Base-by-base conservation (phyloP, 1,284 basidiomycete genomes). In the Phylloboletellus chloephorus region DNA sequence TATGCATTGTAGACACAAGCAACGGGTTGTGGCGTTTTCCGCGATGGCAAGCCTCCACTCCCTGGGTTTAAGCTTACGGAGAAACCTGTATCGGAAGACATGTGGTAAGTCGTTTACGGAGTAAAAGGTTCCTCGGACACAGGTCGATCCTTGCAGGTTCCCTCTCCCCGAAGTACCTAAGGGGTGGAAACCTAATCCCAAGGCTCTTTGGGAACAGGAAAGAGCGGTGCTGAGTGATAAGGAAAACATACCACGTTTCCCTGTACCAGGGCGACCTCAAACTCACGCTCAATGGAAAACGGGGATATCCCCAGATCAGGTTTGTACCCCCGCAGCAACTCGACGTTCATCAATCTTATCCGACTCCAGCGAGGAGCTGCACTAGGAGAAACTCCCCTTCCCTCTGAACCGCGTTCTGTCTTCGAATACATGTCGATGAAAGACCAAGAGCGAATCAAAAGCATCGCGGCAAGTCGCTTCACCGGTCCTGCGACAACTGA, bases 341-440 rank as follows among this genome's bases (percentile, higher is more conserved):
- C 31, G 16, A 26, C 1, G 19, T 29, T 37, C 17, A 8, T 19
- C 5, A 12, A 13, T 33, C 28, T 47, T 22, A 49, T 13, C 12
- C 46, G 20, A 32, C 16, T 21, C 10, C 52, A 95, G 84, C 78
- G 95, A 36, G 94, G 91, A 20, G 65, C 73, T 3, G 69, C 88
- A 7, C 71, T 98, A 0, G 94, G 95, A 34, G 95, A 98, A 64
- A 75, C 75, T 1, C 76, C 76, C 4, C 68, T 87, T 5, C 76
- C 81, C 2, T 68, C 79, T 2, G 78, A 78, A 26, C 75, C 81
- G 2, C 80, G 79, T 29, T 95, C 91, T 0, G 78, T 98, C 3
- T 94, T 94, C 56, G 92, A 97, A 35, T 98, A 85, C 61, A 81
- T 98, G 57, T 93, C 92, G 0, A 78, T 85, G 49, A 94, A 93